Evolutionary conservation across 306 rosid genomes (phyloP).

Genomic region (Hippophae rhamnoides): DNA sequence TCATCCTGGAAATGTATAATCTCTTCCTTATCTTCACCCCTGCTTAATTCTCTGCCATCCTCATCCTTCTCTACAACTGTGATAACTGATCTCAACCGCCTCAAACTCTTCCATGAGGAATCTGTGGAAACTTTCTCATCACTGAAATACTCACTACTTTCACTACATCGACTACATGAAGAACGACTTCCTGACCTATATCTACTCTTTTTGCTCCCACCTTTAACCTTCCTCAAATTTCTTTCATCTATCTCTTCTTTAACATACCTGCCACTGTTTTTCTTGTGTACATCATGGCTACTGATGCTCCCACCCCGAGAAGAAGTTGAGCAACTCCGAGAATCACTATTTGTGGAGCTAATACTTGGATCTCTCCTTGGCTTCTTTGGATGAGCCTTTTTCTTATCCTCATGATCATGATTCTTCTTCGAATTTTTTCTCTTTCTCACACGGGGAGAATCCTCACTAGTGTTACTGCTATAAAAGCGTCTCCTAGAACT

Average conservation of each 20-base stretch:
- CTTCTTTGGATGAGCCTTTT: constrained; percentile 35
- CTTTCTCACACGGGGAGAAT: constrained; percentile 39
- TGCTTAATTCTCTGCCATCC: constrained; percentile 23
- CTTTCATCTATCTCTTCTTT: constrained; percentile 34
- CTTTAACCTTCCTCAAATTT: constrained; percentile 28
- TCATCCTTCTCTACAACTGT: constrained; percentile 31
- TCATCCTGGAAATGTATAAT: constrained; percentile 45
- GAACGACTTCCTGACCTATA: constrained; percentile 56
- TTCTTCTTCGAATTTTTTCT: constrained; percentile 47
- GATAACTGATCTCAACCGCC: constrained; percentile 61
- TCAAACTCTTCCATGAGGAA: constrained; percentile 24
- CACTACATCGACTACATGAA: constrained; percentile 22
- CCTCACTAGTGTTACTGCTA: constrained; percentile 41
- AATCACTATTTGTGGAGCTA: constrained; percentile 29
- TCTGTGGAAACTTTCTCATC: constrained; percentile 27
- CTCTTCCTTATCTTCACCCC: constrained; percentile 49
- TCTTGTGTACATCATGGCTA: constrained; percentile 33
- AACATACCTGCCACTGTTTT: constrained; percentile 29
- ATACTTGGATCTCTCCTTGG: constrained; percentile 40
- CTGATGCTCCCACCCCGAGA: constrained; percentile 25
- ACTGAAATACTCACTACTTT: constrained; percentile 26
- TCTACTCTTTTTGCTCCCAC: constrained; percentile 31
- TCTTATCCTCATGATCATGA: constrained; percentile 27
- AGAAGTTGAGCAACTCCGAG: constrained; percentile 46
- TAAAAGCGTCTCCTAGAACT: constrained; percentile 33